Percentiles rank a stretch among this genome's conserved stretches.
These are phyloP conservation scores for Botrytis byssoidea DNA, from an alignment of 2,329 filamentous ascomycete genomes.

Conservation along the genomic window DNA sequence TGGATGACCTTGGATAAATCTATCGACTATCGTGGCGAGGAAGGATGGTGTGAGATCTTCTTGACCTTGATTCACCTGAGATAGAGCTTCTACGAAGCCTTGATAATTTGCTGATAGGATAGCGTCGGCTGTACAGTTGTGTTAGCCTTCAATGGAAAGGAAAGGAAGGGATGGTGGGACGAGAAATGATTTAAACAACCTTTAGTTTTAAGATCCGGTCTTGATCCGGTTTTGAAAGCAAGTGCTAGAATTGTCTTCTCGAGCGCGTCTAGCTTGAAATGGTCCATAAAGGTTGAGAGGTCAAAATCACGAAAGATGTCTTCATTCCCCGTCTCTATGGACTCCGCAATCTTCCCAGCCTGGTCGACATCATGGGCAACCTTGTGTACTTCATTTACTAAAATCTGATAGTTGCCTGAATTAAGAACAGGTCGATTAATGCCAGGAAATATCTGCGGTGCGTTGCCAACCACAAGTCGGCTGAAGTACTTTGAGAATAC, in stretches of 20 bases:
- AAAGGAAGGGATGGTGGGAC: slow-evolving; percentile 15
- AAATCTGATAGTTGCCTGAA: slow-evolving; percentile 78
- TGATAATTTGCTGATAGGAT: slow-evolving; percentile 79
- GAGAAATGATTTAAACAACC: slow-evolving; percentile 51
- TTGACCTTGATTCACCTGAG: slow-evolving; percentile 61
- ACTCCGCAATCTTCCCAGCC: slow-evolving; percentile 87
- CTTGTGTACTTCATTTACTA: slow-evolving; percentile 83
- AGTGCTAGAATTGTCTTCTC: slow-evolving; percentile 85
- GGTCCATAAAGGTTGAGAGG: slow-evolving; percentile 89
- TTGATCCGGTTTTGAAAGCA: slow-evolving; percentile 81
- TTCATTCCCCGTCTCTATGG: slow-evolving; percentile 84
- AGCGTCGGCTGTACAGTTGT: slow-evolving; percentile 66
- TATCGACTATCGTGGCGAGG: slow-evolving; percentile 77
- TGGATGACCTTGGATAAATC: slow-evolving; percentile 82
- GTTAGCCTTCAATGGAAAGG: slow-evolving; percentile 23
- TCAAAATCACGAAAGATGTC: slow-evolving; percentile 97
- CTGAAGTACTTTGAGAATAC: slow-evolving; percentile 95
- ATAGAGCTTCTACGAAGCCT: slow-evolving; percentile 74
- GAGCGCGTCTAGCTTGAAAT: slow-evolving; percentile 89
- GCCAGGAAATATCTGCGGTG: slow-evolving; percentile 83
- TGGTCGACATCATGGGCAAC: slow-evolving; percentile 77
- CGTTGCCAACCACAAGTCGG: slow-evolving; percentile 88
- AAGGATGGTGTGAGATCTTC: slow-evolving; percentile 67
- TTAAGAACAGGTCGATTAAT: slow-evolving; percentile 70
- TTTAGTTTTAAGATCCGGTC: slow-evolving; percentile 82